Evolutionary conservation across 768 basidiomycete species (phyloP).

Genomic region (Auricularia sp.): DNA sequence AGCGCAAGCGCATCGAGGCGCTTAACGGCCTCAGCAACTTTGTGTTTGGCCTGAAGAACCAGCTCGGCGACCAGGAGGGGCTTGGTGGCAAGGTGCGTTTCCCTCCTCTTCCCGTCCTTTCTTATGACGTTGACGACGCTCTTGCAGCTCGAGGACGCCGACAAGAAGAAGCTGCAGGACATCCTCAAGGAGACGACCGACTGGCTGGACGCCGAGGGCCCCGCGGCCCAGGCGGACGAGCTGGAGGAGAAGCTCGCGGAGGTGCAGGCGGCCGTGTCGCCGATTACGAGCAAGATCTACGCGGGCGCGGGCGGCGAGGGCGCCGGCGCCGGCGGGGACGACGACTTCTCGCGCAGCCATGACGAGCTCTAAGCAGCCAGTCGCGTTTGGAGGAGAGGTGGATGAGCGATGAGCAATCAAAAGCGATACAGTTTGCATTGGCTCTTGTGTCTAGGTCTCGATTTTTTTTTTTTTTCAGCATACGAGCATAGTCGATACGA

Average conservation of each 20-base stretch:
- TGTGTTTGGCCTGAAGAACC: conserved; percentile 80
- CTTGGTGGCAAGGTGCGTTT: conserved; percentile 65
- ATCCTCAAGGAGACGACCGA: conserved; percentile 82
- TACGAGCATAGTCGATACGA: neutral
- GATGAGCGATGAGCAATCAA: neutral
- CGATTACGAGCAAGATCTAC: conserved; percentile 81
- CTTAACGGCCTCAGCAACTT: conserved; percentile 73
- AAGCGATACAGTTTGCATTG: neutral
- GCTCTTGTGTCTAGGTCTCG: neutral
- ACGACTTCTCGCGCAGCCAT: conserved; percentile 12
- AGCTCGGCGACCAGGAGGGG: conserved; percentile 78
- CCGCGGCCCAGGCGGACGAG: conserved; percentile 71
- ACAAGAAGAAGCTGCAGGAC: conserved; percentile 74
- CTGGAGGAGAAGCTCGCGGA: conserved; percentile 77
- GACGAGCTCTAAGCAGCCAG: conserved; percentile 15
- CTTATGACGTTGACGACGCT: neutral
- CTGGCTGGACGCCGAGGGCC: conserved; percentile 83
- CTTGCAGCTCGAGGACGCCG: conserved; percentile 46
- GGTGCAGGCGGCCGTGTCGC: conserved; percentile 65
- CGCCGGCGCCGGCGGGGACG: conserved; percentile 4
- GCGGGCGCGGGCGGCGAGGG: conserved; percentile 20
- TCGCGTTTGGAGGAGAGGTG: neutral
- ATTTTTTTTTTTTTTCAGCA: neutral
- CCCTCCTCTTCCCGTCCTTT: neutral
- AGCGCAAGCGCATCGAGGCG: conserved; percentile 77